Evolutionary conservation across 2,329 filamentous ascomycete genomes (phyloP), one percentile per base, ranked within the genome.

Genomic region (Davidsoniella virescens): DNA sequence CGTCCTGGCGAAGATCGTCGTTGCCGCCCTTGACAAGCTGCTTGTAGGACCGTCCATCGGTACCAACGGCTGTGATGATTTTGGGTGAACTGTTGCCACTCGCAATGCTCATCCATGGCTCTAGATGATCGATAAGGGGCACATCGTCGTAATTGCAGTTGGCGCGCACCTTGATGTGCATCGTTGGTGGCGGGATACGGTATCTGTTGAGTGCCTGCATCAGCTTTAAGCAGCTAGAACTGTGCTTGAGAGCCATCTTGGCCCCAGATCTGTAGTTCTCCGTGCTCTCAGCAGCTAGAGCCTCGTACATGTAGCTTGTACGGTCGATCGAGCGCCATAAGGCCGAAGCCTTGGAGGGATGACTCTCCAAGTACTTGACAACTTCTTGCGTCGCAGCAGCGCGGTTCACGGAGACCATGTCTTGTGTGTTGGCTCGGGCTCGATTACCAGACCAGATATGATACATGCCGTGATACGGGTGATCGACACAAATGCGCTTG

Each of bases 401-500:
- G 45, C 92, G 80, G 4, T 83, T 82, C 17, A 80, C 68, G 1
- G 85, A 84, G 3, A 82, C 75, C 39, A 83, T 77, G 56, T 95
- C 90, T 57, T 83, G 80, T 48, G 71, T 71, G 57, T 81, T 79
- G 47, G 73, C 75, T 53, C 79, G 81, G 48, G 75, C 78, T 58
- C 80, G 84, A 42, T 77, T 80, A 18, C 83, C 81, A 2, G 88
- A 85, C 70, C 90, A 95, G 40, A 98, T 86, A 58, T 96, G 88
- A 62, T 98, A 94, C 80, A 96, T 90, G 45, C 87, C 87, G 61
- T 98, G 93, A 62, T 88, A 94, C 0, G 92, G 93, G 64, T 99
- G 92, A 52, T 98, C 87, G 9, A 76, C 71, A 60, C 90, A 96
- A 50, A 98, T 94, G 7, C 80, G 80, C 59, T 80, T 78, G 3